phyloP scores from a whole-genome alignment of 805 yeast genomes.

The Cyberlindnera mrakii region DNA sequence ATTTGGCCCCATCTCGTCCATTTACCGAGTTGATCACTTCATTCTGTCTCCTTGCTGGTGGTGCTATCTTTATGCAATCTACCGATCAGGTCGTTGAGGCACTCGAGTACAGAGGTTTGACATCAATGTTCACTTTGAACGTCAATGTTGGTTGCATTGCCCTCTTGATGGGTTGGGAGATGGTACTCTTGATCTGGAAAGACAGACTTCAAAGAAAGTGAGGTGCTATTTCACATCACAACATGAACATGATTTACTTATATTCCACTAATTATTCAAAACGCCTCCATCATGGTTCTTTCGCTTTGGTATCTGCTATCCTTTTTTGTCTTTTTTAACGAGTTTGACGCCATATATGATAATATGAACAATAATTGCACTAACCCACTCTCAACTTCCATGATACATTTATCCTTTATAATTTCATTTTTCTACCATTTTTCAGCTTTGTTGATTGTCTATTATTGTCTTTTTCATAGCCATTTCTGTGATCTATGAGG shows the following conservation, averaged over 20 bases:
- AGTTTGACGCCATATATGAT: neutral
- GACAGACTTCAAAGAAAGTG: slow-evolving; percentile 36
- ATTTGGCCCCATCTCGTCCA: slow-evolving; percentile 57
- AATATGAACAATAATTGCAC: no score
- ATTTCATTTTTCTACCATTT: no score
- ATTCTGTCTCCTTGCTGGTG: slow-evolving; percentile 82
- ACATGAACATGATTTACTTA: neutral
- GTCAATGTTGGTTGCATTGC: slow-evolving; percentile 75
- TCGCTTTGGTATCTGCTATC: no score
- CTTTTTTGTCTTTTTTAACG: neutral
- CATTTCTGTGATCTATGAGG: no score
- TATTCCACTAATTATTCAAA: neutral
- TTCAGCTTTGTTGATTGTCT: no score
- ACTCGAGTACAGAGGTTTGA: slow-evolving; percentile 74
- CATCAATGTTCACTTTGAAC: slow-evolving; percentile 87
- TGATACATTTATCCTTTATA: no score
- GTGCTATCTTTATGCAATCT: slow-evolving; percentile 86
- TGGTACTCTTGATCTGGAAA: slow-evolving; percentile 59
- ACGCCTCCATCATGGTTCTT: no score
- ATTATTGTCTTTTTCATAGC: no score
- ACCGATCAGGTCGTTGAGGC: slow-evolving; percentile 82
- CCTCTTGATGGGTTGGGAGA: slow-evolving; percentile 83
- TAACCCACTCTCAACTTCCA: no score
- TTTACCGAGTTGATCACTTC: slow-evolving; percentile 78
- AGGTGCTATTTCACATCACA: neutral